Conservation (phyloP, 208 protist genomes). For the Trypanosoma mega region DNA sequence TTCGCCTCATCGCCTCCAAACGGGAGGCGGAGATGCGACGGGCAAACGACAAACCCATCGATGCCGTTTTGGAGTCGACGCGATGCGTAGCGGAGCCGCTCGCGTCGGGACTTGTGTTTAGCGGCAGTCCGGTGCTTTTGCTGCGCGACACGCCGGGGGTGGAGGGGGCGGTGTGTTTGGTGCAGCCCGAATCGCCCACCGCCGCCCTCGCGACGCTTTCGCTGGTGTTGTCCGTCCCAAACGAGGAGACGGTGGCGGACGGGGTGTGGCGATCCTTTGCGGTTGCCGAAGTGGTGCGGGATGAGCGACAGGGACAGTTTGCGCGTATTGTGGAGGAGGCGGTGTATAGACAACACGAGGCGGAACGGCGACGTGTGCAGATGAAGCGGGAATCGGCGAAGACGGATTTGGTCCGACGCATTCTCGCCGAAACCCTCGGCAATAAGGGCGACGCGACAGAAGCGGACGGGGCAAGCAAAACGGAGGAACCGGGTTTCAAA, state of each 20-base stretch:
- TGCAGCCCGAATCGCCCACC: slow-evolving; percentile 34
- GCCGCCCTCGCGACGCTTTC: slow-evolving; percentile 6
- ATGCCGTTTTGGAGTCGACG: background rate
- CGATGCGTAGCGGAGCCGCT: slow-evolving; percentile 17
- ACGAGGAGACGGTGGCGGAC: slow-evolving; percentile 7
- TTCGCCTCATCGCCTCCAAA: slow-evolving; percentile 65
- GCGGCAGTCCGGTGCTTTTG: slow-evolving; percentile 38
- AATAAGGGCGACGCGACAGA: slow-evolving; percentile 17
- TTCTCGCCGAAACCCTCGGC: slow-evolving; percentile 36
- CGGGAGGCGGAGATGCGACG: slow-evolving; percentile 60
- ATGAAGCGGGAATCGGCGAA: slow-evolving; percentile 23
- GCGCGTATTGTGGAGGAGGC: slow-evolving; percentile 39
- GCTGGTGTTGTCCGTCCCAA: slow-evolving; percentile 18
- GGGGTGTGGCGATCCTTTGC: slow-evolving; percentile 30
- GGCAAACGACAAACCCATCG: slow-evolving; percentile 16
- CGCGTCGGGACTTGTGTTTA: slow-evolving; percentile 33
- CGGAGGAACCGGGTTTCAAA: too few species aligned
- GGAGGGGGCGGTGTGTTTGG: slow-evolving; percentile 45
- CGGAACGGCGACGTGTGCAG: slow-evolving; percentile 18
- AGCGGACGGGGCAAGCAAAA: slow-evolving; percentile 2
- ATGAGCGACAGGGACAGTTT: slow-evolving; percentile 42
- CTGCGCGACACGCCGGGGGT: slow-evolving; percentile 23
- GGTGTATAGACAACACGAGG: slow-evolving; percentile 37
- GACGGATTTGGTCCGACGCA: slow-evolving; percentile 34
- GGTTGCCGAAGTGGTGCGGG: slow-evolving; percentile 45